phyloP scores from a whole-genome alignment of 2,329 filamentous ascomycete genomes.

The Beauveria australis region DNA sequence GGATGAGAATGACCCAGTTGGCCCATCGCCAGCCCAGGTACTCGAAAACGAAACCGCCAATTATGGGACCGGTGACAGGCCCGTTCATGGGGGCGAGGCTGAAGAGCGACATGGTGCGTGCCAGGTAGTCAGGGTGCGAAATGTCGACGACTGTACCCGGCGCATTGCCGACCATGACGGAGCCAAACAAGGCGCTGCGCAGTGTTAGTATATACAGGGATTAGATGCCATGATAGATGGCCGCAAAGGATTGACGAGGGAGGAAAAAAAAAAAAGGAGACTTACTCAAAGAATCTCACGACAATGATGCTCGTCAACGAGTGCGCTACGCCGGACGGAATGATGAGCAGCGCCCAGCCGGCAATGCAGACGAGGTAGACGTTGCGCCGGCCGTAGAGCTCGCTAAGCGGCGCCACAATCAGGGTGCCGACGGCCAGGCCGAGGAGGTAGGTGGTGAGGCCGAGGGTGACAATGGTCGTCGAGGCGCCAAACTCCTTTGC shows the following conservation, averaged over 20 bases:
- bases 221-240: no score
- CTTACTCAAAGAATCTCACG: constrained; percentile 62
- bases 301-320: constrained; percentile 62
- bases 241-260: background rate
- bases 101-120: constrained; percentile 78
- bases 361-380: constrained; percentile 61
- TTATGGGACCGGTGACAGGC: constrained; percentile 34
- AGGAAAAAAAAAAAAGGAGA: constrained; percentile 6
- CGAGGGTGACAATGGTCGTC: constrained; percentile 59
- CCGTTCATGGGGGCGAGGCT: constrained; percentile 79
- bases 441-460: constrained; percentile 69
- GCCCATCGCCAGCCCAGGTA: constrained; percentile 77
- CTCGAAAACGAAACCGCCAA: constrained; percentile 63
- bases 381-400: constrained; percentile 59
- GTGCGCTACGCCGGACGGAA: constrained; percentile 63
- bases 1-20: constrained; percentile 66
- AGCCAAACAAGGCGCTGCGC: constrained; percentile 42
- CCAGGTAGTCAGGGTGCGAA: constrained; percentile 69
- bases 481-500: constrained; percentile 54
- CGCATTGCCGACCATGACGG: constrained; percentile 75
- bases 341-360: constrained; percentile 58
- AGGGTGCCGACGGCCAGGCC: constrained; percentile 66
- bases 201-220: background rate
- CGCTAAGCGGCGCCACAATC: constrained; percentile 64
- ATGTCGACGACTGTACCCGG: constrained; percentile 81